Conservation (phyloP, 164 flowering plant species). For the Buxus sempervirens region DNA sequence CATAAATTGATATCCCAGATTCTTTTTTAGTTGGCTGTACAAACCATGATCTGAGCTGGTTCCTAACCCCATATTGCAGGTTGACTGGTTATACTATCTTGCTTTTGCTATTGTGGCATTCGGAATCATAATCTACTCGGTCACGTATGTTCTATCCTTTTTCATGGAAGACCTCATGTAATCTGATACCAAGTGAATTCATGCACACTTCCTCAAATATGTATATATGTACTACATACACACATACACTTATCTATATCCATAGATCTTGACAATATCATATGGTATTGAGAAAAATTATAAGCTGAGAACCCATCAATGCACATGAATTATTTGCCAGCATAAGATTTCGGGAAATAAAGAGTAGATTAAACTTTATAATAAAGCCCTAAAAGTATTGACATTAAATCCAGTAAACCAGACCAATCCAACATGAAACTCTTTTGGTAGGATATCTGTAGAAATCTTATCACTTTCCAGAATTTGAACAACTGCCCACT, state of each 20-base stretch:
- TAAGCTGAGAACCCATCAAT: too few relatives aligned
- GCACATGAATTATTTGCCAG: too few relatives aligned
- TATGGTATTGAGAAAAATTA: too few relatives aligned
- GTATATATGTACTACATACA: too few relatives aligned
- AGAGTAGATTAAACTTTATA: too few relatives aligned
- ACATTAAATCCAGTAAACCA: too few relatives aligned
- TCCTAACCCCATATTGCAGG: slow-evolving; percentile 39
- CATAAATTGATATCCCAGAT: too few relatives aligned
- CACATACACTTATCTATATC: neutral
- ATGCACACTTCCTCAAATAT: too few relatives aligned
- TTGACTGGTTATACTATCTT: slow-evolving; percentile 69
- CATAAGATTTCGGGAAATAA: too few relatives aligned
- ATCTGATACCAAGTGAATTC: neutral
- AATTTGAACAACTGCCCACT: neutral
- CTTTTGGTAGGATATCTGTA: neutral
- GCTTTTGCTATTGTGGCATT: slow-evolving; percentile 48
- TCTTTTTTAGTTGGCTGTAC: too few relatives aligned
- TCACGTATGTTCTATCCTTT: slow-evolving; percentile 36
- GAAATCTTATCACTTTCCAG: neutral
- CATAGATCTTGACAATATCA: too few relatives aligned
- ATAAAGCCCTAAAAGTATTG: too few relatives aligned
- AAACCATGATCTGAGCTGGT: neutral
- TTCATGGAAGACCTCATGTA: neutral
- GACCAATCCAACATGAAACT: neutral
- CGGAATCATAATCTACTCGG: slow-evolving; percentile 65